A percentile compares a stretch with the other conserved stretches of the same genome.
Conservation (phyloP, 768 basidiomycete genomes). For the Kwoniella europaea region DNA sequence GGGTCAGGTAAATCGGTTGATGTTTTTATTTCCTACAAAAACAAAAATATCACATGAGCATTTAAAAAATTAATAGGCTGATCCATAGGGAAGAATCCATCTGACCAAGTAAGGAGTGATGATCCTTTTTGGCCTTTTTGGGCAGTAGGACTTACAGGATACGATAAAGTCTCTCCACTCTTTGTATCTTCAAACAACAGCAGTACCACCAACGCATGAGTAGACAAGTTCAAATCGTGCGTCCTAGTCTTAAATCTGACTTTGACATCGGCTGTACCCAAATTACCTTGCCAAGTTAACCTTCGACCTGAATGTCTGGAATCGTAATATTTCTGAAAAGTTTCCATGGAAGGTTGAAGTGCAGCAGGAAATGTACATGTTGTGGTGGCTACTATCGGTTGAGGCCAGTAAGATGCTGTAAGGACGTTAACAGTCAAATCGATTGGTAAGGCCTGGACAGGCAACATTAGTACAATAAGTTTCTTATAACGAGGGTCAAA, state of each 20-base stretch:
- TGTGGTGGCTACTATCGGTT: slow-evolving; percentile 64
- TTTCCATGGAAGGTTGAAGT: slow-evolving; percentile 70
- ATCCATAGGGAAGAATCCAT: too few species aligned
- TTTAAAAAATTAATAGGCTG: too few species aligned
- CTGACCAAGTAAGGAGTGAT: too few species aligned
- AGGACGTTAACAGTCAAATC: slow-evolving; percentile 89
- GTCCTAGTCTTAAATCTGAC: slow-evolving; percentile 76
- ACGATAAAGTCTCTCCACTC: slow-evolving; percentile 74
- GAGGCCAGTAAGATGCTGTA: slow-evolving; percentile 97
- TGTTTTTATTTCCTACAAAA: slow-evolving; percentile 75
- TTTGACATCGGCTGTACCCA: slow-evolving; percentile 88
- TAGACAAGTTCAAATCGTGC: slow-evolving; percentile 92
- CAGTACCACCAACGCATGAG: slow-evolving; percentile 83
- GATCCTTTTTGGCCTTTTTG: too few species aligned
- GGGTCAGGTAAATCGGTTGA: slow-evolving; percentile 73
- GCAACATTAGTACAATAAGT: neutral
- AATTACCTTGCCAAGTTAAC: slow-evolving; percentile 86
- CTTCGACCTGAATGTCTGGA: slow-evolving; percentile 85
- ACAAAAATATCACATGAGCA: neutral
- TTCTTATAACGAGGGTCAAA: neutral
- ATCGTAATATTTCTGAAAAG: slow-evolving; percentile 88
- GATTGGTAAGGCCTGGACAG: slow-evolving; percentile 70
- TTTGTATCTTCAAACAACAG: slow-evolving; percentile 78
- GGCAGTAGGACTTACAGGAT: slow-evolving; percentile 64
- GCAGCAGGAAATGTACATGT: slow-evolving; percentile 70